Evolutionary conservation across 2,329 filamentous ascomycete genomes (phyloP), one percentile per base, ranked within the genome.

Genomic region (Neospermospora avenae): DNA sequence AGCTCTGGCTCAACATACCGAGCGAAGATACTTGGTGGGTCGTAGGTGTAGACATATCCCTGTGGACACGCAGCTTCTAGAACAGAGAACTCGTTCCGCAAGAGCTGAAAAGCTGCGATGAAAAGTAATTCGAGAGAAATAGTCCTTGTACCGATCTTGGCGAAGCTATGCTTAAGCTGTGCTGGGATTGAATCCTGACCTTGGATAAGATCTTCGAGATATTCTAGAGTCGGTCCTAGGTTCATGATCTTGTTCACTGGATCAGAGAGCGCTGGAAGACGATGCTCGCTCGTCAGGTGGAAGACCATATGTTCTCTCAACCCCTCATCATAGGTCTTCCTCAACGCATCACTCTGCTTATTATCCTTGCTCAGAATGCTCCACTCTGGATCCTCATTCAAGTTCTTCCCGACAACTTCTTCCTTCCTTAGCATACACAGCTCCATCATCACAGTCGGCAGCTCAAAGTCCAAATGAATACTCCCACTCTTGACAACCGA

Each of bases 381-480:
- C 60, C 58, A 69, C 31, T 39, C 57, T 2, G 16, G 35, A 10
- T 55, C 51, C 16, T n/a, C 14, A 7, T 45, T n/a, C 8, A 65
- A 37, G 49, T 65, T 58, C 22, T 49, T 11, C 3, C 68, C 68
- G 0, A 58, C 5, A 3, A 64, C 31, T 35, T 61, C 62, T 13
- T 22, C 0, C 0, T 48, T 45, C 3, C 57, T 57, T 4, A 71
- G 49, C 35, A 28, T 61, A 46, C 65, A 69, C 10, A 64, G 57
- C 2, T 48, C 46, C n/a, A 69, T 39, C 69, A 71, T 69, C 25
- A 70, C 68, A 13, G 22, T 53, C 3, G n/a, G 10, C 4, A 34
- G 31, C 55, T 71, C 69, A 37, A 71, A 71, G 60, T 71, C 69
- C 61, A 64, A 56, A 35, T 70, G 68, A 18, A 71, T 65, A 20